Evolutionary conservation across 1,284 basidiomycete genomes (phyloP), one percentile per base, ranked within the genome.

Genomic region (Ganoderma lucidum): DNA sequence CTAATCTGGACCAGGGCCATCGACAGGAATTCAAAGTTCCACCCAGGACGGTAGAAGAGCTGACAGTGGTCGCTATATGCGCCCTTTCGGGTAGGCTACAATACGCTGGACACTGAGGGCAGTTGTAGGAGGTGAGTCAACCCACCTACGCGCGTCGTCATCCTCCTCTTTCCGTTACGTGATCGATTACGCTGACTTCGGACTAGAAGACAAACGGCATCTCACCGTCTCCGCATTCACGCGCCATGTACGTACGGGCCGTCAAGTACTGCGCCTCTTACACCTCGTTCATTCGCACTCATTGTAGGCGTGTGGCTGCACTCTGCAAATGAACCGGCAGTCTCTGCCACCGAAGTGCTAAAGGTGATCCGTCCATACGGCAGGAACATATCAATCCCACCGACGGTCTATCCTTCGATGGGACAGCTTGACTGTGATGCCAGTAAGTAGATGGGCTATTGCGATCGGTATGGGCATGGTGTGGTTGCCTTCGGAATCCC

Each of bases 101-200:
- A 19, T 17, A 32, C 2, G 28, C 10, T 6, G 30, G 6, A 32
- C 14, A 35, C 35, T 8, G 8, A 32, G 5, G 48, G 23, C 23
- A 28, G n/a, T 61, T 45, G 62, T 45, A 41, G 67, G 42, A 59
- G 53, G 53, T 63, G 56, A 63, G 65, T 67, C 70, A 65, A 63
- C 19, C 14, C 44, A 44, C 28, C 48, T 58, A 64, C 53, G 53
- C 60, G 48, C 58, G 23, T 58, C 66, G 68, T 70, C 68, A 68
- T 70, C 23, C 61, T 17, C 30, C 63, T 28, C 15, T 37, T 37
- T 63, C 55, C 65, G 44, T 72, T 66, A 68, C 67, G 66, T 68
- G 61, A 66, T 64, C 65, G 64, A 62, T 42, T 55, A 51, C 63
- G 64, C 61, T 17, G 59, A 44, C 62, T 51, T 61, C 66, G 30